Base-by-base conservation (phyloP, 768 basidiomycete genomes). In the Rhizopogon roseolus region DNA sequence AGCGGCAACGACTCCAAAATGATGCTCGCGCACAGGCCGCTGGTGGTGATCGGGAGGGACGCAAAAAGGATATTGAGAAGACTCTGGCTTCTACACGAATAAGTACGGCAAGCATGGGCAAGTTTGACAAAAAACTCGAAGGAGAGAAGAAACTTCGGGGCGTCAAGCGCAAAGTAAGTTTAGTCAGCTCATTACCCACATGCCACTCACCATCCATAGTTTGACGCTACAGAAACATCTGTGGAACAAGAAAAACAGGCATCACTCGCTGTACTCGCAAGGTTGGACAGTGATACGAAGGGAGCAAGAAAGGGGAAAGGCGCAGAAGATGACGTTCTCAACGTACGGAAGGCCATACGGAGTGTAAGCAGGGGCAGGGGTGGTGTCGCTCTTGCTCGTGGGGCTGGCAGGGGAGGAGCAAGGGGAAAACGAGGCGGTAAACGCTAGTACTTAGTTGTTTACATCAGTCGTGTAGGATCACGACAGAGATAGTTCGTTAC, bases 41-140 rank as follows among this genome's bases (percentile, higher is more conserved):
- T 41, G 52, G 54, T 39, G 60, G 71, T 5, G 67, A 73, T 50
- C 73, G 74, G 50, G 68, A 75, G 19, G 68, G 77, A 44, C 83
- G 90, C 22, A 92, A 93, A 71, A 60, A 66, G 13, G 85, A 91
- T 13, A 80, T 98, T 16, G 88, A 93, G 19, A 77, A 78, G 54
- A 86, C 88, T 1, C 74, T 97, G 25, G 83, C 90, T 7, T 79
- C 85, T 10, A 85, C 88, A 1, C 82, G 90, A 55, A 73, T 76
- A 28, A 93, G 93, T 56, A 99, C 97, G 0, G 97, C 94, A 0
- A 95, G 92, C 62, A 86, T 99, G 86, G 97, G 97, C 59, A 86
- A 81, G 61, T 99, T 97, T 62, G 96, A 98, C 68, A 86, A 82
- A 59, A 84, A 78, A 64, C 79, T 98, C 19, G 88, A 95, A 49